These are phyloP conservation scores for Grigorovia transvaalensis DNA, from an alignment of 805 yeast species.

Conservation along the genomic window DNA sequence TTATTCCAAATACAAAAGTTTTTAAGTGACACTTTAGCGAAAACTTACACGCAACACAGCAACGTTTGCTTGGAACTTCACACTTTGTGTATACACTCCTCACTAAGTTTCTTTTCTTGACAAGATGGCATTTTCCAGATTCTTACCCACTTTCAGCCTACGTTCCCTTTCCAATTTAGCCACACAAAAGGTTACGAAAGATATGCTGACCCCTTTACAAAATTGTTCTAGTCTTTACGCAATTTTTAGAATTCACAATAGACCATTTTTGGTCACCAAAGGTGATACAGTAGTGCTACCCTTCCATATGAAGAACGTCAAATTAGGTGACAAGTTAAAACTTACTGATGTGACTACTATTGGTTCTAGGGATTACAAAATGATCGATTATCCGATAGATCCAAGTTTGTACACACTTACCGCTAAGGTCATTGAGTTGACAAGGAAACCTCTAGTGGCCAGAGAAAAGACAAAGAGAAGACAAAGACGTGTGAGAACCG, in stretches of 20 bases:
- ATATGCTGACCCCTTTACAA: conserved; percentile 41
- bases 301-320: conserved; percentile 60
- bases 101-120: not conserved
- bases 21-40: no score
- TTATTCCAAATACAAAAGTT: no score
- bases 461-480: conserved; percentile 73
- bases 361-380: conserved; percentile 78
- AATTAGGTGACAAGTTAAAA: conserved; percentile 72
- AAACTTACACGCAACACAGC: no score
- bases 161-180: not conserved
- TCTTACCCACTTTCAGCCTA: not conserved
- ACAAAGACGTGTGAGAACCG: conserved; percentile 61
- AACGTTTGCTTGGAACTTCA: no score
- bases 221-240: conserved; percentile 70
- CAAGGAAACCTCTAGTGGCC: conserved; percentile 65
- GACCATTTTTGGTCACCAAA: conserved; percentile 79
- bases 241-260: conserved; percentile 65
- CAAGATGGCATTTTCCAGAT: not conserved
- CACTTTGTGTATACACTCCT: not conserved
- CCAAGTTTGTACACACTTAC: conserved; percentile 46
- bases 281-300: conserved; percentile 84
- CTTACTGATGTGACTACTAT: conserved; percentile 68
- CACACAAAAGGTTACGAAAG: not conserved
- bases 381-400: conserved; percentile 45
- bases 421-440: conserved; percentile 79